Evolutionary conservation across 768 basidiomycete genomes (phyloP).

Genomic region (Podaxis sp.): DNA sequence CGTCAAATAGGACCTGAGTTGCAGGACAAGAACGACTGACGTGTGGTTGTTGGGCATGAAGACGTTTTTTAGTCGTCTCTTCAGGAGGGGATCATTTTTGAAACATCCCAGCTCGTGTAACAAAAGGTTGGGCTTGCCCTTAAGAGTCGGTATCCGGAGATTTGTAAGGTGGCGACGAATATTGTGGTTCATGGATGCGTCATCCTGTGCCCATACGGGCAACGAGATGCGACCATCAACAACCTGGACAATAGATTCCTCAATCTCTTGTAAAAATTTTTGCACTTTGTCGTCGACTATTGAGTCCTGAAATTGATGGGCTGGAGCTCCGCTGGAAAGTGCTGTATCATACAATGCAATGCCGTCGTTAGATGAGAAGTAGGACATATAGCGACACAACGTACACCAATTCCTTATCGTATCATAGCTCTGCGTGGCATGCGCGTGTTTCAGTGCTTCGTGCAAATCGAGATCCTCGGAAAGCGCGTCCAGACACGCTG

Average conservation of each 20-base stretch:
- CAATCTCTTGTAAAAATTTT: conserved; percentile 26
- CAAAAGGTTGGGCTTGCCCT: conserved; percentile 39
- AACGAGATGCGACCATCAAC: conserved; percentile 31
- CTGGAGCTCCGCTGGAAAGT: conserved; percentile 9
- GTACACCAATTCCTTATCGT: conserved; percentile 32
- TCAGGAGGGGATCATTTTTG: conserved; percentile 26
- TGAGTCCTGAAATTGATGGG: conserved; percentile 12
- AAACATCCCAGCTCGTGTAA: conserved; percentile 42
- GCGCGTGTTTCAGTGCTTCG: conserved; percentile 31
- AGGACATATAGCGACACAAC: conserved; percentile 7
- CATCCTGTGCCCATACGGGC: conserved; percentile 29
- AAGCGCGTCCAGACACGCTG: conserved; percentile 33
- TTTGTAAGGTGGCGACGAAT: conserved; percentile 26
- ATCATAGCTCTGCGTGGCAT: conserved; percentile 27
- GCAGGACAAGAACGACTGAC: conserved; percentile 22
- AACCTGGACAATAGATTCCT: conserved; percentile 29
- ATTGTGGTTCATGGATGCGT: conserved; percentile 19
- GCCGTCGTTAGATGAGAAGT: conserved; percentile 3
- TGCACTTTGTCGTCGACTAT: conserved; percentile 21
- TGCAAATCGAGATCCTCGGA: conserved; percentile 29
- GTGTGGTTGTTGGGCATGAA: conserved; percentile 45
- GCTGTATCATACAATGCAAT: neutral
- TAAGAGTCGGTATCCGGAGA: conserved; percentile 33
- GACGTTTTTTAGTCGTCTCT: conserved; percentile 35
- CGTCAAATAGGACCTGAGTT: neutral